phyloP scores from a whole-genome alignment of 1,284 basidiomycete species.

The Boletus albobrunnescens region DNA sequence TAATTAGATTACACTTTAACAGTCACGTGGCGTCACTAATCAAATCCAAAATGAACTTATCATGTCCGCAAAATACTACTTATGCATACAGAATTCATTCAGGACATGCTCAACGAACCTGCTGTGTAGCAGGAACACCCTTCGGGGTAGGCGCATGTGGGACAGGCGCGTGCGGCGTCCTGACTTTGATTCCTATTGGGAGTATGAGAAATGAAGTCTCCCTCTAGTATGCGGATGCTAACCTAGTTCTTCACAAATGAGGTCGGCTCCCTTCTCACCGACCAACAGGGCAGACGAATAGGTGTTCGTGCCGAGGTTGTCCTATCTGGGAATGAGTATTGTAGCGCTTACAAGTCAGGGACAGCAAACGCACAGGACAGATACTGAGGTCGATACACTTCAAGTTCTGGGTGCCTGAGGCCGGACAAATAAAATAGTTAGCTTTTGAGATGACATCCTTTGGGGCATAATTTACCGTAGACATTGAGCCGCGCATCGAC shows the following conservation, averaged over 20 bases:
- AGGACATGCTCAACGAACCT: conserved; percentile 11
- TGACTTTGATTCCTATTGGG: conserved; percentile 53
- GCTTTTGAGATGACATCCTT: background rate
- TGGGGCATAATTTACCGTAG: conserved; percentile 38
- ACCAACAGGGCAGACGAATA: conserved; percentile 66
- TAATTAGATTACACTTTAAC: background rate
- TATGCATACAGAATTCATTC: no score
- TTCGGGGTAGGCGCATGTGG: conserved; percentile 63
- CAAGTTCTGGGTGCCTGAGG: conserved; percentile 45
- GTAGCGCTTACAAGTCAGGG: background rate
- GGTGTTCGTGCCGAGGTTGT: conserved; percentile 70
- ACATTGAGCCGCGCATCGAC: conserved; percentile 71
- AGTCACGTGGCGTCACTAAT: conserved; percentile 5
- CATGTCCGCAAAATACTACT: no score
- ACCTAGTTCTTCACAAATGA: conserved; percentile 66
- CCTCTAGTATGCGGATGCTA: conserved; percentile 14
- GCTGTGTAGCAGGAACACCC: conserved; percentile 53
- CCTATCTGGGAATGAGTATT: conserved; percentile 34
- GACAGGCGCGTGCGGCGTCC: conserved; percentile 60
- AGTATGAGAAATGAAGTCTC: background rate
- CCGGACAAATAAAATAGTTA: background rate
- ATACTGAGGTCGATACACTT: conserved; percentile 66
- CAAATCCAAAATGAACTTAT: no score
- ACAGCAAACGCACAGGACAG: conserved; percentile 48
- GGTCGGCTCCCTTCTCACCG: conserved; percentile 63